Percentiles rank a stretch among this genome's conserved stretches.
These are phyloP conservation scores for Vitis labrusca DNA, from an alignment of 164 flowering plant species.

Conservation along the genomic window DNA sequence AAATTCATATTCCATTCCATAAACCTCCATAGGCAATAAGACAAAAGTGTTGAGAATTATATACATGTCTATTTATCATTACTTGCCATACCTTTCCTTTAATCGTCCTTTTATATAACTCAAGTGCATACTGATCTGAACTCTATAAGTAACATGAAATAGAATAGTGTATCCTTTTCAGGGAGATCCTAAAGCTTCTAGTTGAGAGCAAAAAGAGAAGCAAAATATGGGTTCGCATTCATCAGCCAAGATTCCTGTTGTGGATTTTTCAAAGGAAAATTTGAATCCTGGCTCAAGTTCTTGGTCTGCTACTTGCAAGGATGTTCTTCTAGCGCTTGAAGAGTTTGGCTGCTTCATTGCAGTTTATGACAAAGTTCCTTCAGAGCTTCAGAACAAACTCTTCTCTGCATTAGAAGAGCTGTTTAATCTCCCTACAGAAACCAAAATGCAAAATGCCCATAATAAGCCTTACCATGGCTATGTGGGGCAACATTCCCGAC, in stretches of 20 bases:
- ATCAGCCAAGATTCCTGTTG: constrained; percentile 21
- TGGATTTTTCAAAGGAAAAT: constrained; percentile 29
- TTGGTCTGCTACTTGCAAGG: constrained; percentile 29
- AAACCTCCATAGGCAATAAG: too few relatives aligned
- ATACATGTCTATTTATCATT: too few relatives aligned
- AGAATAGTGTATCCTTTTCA: too few relatives aligned
- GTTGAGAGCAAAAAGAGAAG: too few relatives aligned
- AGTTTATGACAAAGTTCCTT: constrained; percentile 19
- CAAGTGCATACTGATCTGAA: too few relatives aligned
- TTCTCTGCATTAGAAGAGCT: constrained; percentile 29
- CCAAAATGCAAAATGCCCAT: constrained; percentile 35
- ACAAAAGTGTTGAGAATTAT: too few relatives aligned
- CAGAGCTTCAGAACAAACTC: constrained; percentile 17
- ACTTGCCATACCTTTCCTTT: too few relatives aligned
- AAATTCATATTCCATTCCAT: too few relatives aligned
- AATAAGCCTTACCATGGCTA: constrained; percentile 46
- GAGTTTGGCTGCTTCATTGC: constrained; percentile 44
- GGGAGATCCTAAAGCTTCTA: too few relatives aligned
- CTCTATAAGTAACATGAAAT: too few relatives aligned
- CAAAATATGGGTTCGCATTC: constrained; percentile 28
- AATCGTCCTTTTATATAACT: too few relatives aligned
- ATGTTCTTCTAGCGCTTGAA: constrained; percentile 38
- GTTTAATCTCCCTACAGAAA: constrained; percentile 42
- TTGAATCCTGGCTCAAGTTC: constrained; percentile 30
- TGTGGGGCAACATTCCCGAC: constrained; percentile 28